Percentiles rank a stretch among this genome's conserved stretches.
Conservation (phyloP, 192 early-diverging fungal genomes). For the Backusella sp. region DNA sequence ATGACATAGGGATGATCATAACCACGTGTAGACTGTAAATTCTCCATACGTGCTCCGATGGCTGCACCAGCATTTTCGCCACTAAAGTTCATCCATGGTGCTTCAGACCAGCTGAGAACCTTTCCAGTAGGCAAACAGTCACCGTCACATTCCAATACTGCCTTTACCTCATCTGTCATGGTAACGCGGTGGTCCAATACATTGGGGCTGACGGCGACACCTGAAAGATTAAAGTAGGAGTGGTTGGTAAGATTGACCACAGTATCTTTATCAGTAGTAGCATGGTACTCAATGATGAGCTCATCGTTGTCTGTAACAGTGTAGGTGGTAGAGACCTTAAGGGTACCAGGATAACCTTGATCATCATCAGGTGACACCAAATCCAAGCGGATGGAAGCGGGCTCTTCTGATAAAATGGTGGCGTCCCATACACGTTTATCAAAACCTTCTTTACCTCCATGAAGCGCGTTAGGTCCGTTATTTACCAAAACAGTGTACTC, state of each 20-base stretch:
- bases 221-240: constrained; percentile 86
- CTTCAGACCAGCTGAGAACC: constrained; percentile 39
- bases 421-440: constrained; percentile 66
- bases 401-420: constrained; percentile 36
- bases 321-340: constrained; percentile 60
- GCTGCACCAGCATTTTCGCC: constrained; percentile 10
- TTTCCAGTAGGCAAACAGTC: constrained; percentile 74
- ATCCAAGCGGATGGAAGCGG: constrained; percentile 54
- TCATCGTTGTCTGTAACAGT: constrained; percentile 53
- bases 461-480: constrained; percentile 76
- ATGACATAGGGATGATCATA: constrained; percentile 85
- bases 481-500: constrained; percentile 58
- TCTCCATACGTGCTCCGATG: constrained; percentile 50
- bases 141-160: constrained; percentile 54
- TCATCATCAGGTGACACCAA: constrained; percentile 66
- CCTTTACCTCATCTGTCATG: constrained; percentile 44
- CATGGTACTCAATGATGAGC: constrained; percentile 51
- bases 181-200: constrained; percentile 55
- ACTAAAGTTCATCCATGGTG: constrained; percentile 56
- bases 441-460: constrained; percentile 76
- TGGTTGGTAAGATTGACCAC: constrained; percentile 83
- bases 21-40: constrained; percentile 58
- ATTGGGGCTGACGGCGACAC: constrained; percentile 46
- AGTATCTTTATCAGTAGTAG: constrained; percentile 49
- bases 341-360: constrained; percentile 76